phyloP scores from a whole-genome alignment of 495 filamentous ascomycete species.

The Tricharina praecox region DNA sequence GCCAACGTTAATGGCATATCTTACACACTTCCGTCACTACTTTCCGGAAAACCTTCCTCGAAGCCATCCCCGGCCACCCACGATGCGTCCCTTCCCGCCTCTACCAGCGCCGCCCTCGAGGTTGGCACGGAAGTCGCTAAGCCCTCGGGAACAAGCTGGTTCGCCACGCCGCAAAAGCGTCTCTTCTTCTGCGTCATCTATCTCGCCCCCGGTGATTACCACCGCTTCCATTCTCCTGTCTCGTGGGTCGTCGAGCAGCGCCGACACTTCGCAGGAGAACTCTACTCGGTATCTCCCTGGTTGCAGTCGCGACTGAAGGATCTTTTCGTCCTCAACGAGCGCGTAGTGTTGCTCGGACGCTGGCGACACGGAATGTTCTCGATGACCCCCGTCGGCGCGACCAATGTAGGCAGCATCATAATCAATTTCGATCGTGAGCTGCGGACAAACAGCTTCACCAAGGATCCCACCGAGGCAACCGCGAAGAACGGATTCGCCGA shows the following conservation, averaged over 20 bases:
- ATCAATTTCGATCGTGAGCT: constrained; percentile 95
- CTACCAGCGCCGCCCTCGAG: constrained; percentile 47
- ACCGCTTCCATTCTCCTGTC: constrained; percentile 88
- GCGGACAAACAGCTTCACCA: constrained; percentile 76
- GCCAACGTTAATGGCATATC: constrained; percentile 91
- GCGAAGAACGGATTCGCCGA: constrained; percentile 77
- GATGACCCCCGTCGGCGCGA: constrained; percentile 88
- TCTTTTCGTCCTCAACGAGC: constrained; percentile 90
- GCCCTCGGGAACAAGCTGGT: constrained; percentile 25
- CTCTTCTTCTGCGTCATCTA: constrained; percentile 94
- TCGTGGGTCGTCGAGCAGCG: constrained; percentile 86
- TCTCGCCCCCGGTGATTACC: constrained; percentile 95
- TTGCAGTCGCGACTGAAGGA: constrained; percentile 79
- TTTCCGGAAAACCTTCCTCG: no score
- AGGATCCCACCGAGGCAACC: constrained; percentile 68
- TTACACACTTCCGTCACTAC: constrained; percentile 77
- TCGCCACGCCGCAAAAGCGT: constrained; percentile 9
- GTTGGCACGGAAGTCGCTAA: constrained; percentile 71
- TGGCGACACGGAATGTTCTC: constrained; percentile 98
- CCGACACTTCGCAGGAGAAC: constrained; percentile 88
- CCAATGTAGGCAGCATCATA: constrained; percentile 95
- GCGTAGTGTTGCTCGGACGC: constrained; percentile 78
- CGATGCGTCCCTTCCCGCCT: constrained; percentile 51
- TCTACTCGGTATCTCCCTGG: constrained; percentile 89
- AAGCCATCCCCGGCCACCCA: constrained; percentile 30